phyloP scores from a whole-genome alignment of 2,329 filamentous ascomycete species.

The Talaromyces sp. region DNA sequence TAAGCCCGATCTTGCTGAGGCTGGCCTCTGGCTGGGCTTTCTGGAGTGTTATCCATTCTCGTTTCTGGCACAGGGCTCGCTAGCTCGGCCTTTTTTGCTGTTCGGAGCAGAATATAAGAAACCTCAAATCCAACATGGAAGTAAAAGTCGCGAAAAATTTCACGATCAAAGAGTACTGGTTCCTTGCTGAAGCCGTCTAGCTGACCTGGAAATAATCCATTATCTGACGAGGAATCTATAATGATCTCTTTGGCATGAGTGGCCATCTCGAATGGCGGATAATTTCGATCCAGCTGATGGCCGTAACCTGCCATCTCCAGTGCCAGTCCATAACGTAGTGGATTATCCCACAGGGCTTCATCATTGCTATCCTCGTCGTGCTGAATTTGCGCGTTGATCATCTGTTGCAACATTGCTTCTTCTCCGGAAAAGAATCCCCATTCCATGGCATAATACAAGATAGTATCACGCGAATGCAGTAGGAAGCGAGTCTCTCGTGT shows the following conservation, averaged over 20 bases:
- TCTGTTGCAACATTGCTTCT: slow-evolving; percentile 4
- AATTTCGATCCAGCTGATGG: slow-evolving; percentile 9
- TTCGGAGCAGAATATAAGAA: slow-evolving; percentile 12
- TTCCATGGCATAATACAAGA: slow-evolving; percentile 13
- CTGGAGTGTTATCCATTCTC: background rate
- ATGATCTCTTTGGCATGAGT: slow-evolving; percentile 10
- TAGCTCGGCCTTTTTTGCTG: background rate
- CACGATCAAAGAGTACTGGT: slow-evolving; percentile 12
- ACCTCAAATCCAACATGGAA: slow-evolving; percentile 16
- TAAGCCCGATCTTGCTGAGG: background rate
- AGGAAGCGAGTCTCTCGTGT: slow-evolving; percentile 15
- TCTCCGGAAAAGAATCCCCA: slow-evolving; percentile 12
- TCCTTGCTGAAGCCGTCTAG: slow-evolving; percentile 12
- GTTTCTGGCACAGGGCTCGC: background rate
- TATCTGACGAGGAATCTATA: slow-evolving; percentile 14
- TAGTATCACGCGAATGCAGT: slow-evolving; percentile 14
- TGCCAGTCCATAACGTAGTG: slow-evolving; percentile 13
- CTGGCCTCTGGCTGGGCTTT: background rate
- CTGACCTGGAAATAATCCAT: slow-evolving; percentile 14
- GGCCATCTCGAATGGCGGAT: background rate
- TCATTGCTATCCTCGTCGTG: slow-evolving; percentile 12
- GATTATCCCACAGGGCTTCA: slow-evolving; percentile 13
- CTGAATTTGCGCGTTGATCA: slow-evolving; percentile 9
- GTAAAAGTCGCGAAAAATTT: slow-evolving; percentile 14
- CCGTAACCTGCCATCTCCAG: slow-evolving; percentile 11